A percentile compares a stretch with the other conserved stretches of the same genome.
Conservation (phyloP, 371 early-diverging fungal species). For the Lichtheimia hyalospora region DNA sequence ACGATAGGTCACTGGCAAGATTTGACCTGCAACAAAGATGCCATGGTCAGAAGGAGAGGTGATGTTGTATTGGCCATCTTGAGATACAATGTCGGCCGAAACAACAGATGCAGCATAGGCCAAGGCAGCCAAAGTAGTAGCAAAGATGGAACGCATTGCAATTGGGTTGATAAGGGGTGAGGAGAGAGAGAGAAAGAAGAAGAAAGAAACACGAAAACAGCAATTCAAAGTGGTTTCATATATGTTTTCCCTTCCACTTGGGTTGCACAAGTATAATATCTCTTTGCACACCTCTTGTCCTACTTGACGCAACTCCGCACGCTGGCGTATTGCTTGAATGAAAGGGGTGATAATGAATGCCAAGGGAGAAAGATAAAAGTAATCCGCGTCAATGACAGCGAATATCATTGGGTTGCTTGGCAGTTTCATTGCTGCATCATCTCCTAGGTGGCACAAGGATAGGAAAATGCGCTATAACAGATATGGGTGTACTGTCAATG, state of each 20-base stretch:
- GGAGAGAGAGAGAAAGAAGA: neutral
- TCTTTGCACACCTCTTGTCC: neutral
- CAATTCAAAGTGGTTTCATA: neutral
- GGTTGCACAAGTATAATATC: slow-evolving; percentile 2
- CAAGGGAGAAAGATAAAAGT: too few species aligned
- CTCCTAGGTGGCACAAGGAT: too few species aligned
- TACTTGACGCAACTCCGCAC: neutral
- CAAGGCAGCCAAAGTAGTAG: slow-evolving; percentile 3
- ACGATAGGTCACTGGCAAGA: slow-evolving; percentile 37
- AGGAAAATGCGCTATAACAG: too few species aligned
- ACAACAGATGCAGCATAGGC: slow-evolving; percentile 1
- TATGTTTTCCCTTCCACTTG: neutral
- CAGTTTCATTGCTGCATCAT: too few species aligned
- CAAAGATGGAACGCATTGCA: slow-evolving; percentile 5
- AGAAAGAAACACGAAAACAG: neutral
- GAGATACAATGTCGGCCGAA: neutral
- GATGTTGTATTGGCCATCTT: slow-evolving; percentile 28
- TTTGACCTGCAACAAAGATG: slow-evolving; percentile 44
- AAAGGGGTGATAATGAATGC: too few species aligned
- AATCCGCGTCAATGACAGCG: too few species aligned
- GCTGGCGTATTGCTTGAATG: neutral
- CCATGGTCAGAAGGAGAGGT: slow-evolving; percentile 36
- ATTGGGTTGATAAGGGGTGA: neutral
- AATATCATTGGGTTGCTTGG: too few species aligned
- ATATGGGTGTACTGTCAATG: too few species aligned